A percentile compares a stretch with the other conserved stretches of the same genome.
Evolutionary conservation across 1,139 yeast species (phyloP).

Genomic region (Petasospora rhodanensis): DNA sequence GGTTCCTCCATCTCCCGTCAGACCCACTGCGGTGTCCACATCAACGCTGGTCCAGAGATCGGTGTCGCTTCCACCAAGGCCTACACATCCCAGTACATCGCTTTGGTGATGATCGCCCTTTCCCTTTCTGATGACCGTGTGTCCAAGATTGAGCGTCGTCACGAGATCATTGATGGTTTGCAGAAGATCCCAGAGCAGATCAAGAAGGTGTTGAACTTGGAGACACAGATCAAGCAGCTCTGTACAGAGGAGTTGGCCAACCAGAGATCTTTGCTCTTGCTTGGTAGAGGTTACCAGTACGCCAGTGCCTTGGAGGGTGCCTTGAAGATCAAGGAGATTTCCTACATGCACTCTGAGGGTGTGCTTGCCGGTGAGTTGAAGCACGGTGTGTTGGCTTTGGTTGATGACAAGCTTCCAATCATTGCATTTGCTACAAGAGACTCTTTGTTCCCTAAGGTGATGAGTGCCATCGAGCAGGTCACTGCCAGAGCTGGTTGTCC

Average conservation of each 20-base stretch:
- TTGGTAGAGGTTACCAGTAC: slow-evolving; percentile 97
- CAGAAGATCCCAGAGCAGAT: slow-evolving; percentile 84
- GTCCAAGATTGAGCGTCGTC: slow-evolving; percentile 70
- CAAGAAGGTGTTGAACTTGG: slow-evolving; percentile 67
- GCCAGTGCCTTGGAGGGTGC: slow-evolving; percentile 99
- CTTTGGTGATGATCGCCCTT: slow-evolving; percentile 93
- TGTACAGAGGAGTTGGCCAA: slow-evolving; percentile 69
- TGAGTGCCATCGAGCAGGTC: slow-evolving; percentile 95
- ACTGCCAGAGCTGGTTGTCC: slow-evolving; percentile 98
- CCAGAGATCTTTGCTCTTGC: slow-evolving; percentile 81
- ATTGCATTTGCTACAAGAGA: slow-evolving; percentile 98
- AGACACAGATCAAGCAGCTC: slow-evolving; percentile 66
- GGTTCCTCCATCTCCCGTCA: slow-evolving; percentile 95
- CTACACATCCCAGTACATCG: slow-evolving; percentile 96
- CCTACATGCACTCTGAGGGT: slow-evolving; percentile 99
- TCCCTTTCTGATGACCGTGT: slow-evolving; percentile 89
- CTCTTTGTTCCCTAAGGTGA: slow-evolving; percentile 92
- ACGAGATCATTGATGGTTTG: slow-evolving; percentile 83
- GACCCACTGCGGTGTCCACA: slow-evolving; percentile 99
- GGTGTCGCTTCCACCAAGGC: slow-evolving; percentile 99
- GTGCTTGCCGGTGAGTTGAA: slow-evolving; percentile 98
- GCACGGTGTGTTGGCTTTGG: slow-evolving; percentile 96
- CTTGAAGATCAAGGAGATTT: slow-evolving; percentile 93
- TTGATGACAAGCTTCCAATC: slow-evolving; percentile 89
- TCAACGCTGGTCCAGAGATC: slow-evolving; percentile 98